A percentile compares a stretch with the other conserved stretches of the same genome.
Conservation (phyloP, 2,329 filamentous ascomycete species). For the Fusarium hostae region DNA sequence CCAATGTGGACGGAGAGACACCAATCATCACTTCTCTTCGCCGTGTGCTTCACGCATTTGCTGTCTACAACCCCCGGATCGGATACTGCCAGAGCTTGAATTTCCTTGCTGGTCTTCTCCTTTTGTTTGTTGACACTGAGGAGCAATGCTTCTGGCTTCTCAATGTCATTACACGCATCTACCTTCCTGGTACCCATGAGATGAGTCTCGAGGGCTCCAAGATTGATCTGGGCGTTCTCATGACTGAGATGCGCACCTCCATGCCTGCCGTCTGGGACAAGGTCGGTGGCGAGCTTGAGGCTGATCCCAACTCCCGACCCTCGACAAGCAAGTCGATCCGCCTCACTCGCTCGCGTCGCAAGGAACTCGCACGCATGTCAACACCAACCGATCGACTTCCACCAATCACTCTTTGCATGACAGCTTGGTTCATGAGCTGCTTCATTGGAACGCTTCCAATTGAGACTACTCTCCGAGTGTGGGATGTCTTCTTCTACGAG, state of each 20-base stretch:
- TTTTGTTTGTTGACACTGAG: slow-evolving; percentile 88
- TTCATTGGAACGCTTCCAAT: slow-evolving; percentile 94
- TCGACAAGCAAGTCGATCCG: slow-evolving; percentile 51
- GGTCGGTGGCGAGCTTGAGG: slow-evolving; percentile 81
- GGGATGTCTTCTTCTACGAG: slow-evolving; percentile 97
- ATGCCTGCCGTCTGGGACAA: slow-evolving; percentile 88
- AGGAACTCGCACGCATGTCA: slow-evolving; percentile 53
- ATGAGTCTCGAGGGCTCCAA: slow-evolving; percentile 91
- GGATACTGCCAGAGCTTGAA: slow-evolving; percentile 97
- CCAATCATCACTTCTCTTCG: slow-evolving; percentile 83
- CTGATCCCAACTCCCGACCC: slow-evolving; percentile 53
- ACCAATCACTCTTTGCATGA: slow-evolving; percentile 91
- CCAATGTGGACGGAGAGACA: slow-evolving; percentile 67
- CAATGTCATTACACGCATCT: slow-evolving; percentile 88
- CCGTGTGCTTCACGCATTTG: slow-evolving; percentile 87
- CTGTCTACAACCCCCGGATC: slow-evolving; percentile 88
- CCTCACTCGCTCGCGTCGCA: slow-evolving; percentile 52
- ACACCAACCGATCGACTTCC: slow-evolving; percentile 70
- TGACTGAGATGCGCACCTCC: slow-evolving; percentile 84
- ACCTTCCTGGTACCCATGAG: slow-evolving; percentile 92
- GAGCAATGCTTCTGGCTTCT: slow-evolving; percentile 94
- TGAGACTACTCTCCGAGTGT: slow-evolving; percentile 90
- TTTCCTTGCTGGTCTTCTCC: slow-evolving; percentile 88
- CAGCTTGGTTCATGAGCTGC: slow-evolving; percentile 97
- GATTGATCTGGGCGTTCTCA: slow-evolving; percentile 92